These are phyloP conservation scores for Cocos nucifera DNA, from an alignment of 176 grass and related monocot genomes.

Conservation along the genomic window DNA sequence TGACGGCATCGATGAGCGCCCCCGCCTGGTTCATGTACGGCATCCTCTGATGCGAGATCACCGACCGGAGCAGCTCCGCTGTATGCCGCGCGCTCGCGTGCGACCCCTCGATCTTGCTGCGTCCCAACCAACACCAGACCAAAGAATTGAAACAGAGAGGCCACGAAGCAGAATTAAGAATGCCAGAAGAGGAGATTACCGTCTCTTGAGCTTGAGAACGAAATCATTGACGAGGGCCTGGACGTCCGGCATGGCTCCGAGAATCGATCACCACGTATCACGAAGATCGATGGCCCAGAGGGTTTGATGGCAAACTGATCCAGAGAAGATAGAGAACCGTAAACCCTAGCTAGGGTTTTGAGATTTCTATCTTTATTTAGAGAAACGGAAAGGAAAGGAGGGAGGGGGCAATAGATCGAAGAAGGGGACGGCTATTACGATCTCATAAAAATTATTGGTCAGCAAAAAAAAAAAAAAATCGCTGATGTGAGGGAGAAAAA, in stretches of 20 bases:
- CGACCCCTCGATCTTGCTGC: conserved; percentile 82
- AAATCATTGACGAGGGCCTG: conserved; percentile 73
- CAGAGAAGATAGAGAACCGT: no score
- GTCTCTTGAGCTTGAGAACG: conserved; percentile 68
- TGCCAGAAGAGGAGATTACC: conserved; percentile 20
- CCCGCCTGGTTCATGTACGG: conserved; percentile 60
- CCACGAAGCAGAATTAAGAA: not conserved
- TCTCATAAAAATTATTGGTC: no score
- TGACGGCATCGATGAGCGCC: conserved; percentile 52
- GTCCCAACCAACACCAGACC: not conserved
- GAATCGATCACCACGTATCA: no score
- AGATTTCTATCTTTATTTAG: no score
- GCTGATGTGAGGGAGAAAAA: no score
- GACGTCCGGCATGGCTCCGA: conserved; percentile 59
- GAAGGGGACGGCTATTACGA: no score
- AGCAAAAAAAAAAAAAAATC: no score
- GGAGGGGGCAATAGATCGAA: no score
- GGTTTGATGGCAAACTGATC: no score
- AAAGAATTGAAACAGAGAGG: not conserved
- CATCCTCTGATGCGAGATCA: conserved; percentile 80
- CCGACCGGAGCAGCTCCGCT: conserved; percentile 77
- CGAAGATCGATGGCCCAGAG: no score
- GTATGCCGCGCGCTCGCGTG: conserved; percentile 74
- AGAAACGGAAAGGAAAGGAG: no score
- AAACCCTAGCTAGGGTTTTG: no score